These are phyloP conservation scores for Podaxis sp. DNA, from an alignment of 768 basidiomycete genomes.

Conservation along the genomic window DNA sequence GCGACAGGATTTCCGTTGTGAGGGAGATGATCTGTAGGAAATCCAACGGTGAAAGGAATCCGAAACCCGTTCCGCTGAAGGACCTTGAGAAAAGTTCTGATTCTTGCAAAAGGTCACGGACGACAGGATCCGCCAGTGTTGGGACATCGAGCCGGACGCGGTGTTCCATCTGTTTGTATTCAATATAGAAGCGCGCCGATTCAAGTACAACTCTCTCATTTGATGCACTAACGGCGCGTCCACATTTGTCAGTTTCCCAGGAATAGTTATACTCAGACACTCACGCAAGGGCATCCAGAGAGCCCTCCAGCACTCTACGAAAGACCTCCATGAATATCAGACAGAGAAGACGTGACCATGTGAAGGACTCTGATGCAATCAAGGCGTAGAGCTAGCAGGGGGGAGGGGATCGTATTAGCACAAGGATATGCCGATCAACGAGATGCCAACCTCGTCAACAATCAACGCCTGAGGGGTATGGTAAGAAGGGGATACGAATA, in stretches of 20 bases:
- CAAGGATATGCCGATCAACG: constrained; percentile 16
- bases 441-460: constrained; percentile 69
- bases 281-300: constrained; percentile 74
- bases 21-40: constrained; percentile 73
- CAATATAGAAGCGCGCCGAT: constrained; percentile 72
- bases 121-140: constrained; percentile 69
- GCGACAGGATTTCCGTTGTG: constrained; percentile 69
- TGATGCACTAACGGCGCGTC: constrained; percentile 43
- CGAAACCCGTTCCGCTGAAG: constrained; percentile 76
- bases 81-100: constrained; percentile 84
- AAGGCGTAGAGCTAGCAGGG: constrained; percentile 61
- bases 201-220: constrained; percentile 76
- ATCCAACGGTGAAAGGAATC: constrained; percentile 78
- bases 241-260: constrained; percentile 17
- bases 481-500: constrained; percentile 21
- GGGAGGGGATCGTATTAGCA: constrained; percentile 19
- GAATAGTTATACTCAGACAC: constrained; percentile 29
- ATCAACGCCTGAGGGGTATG: constrained; percentile 57
- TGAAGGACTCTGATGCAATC: constrained; percentile 70
- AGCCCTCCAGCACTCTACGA: constrained; percentile 61
- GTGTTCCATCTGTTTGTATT: constrained; percentile 77
- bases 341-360: constrained; percentile 61
- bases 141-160: constrained; percentile 78
- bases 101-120: constrained; percentile 81
- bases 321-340: constrained; percentile 62